These are phyloP conservation scores for Oidiodendron maius DNA, from an alignment of 495 filamentous ascomycete genomes.

Conservation along the genomic window DNA sequence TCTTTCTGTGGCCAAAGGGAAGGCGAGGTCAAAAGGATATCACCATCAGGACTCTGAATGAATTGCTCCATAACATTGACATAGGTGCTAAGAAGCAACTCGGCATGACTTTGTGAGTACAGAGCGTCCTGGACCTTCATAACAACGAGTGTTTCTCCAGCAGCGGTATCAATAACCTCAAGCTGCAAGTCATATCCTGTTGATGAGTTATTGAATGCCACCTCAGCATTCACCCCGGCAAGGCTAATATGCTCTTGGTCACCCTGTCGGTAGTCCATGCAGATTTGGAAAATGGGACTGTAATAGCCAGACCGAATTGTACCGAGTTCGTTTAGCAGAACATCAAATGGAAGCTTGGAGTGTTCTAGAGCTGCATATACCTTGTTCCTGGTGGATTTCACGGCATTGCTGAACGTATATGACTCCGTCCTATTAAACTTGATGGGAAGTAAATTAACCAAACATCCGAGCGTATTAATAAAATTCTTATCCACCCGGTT, in stretches of 20 bases:
- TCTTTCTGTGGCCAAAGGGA: too few relatives aligned
- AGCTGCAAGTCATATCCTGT: not conserved
- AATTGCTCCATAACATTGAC: too few relatives aligned
- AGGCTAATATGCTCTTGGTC: too few relatives aligned
- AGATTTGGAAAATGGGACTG: conserved; percentile 31
- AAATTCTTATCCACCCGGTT: conserved; percentile 21
- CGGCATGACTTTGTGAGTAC: not conserved
- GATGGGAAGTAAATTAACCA: conserved; percentile 20
- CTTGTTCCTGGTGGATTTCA: conserved; percentile 4
- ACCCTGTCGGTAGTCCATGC: conserved; percentile 30
- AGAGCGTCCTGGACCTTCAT: not conserved
- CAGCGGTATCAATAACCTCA: not conserved
- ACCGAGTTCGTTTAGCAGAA: conserved; percentile 28
- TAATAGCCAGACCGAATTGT: conserved; percentile 12
- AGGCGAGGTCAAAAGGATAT: too few relatives aligned
- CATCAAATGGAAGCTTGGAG: conserved; percentile 39
- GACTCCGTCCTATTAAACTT: conserved; percentile 3
- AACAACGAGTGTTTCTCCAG: not conserved
- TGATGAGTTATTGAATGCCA: too few relatives aligned
- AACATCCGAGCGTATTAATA: conserved; percentile 16
- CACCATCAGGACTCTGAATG: too few relatives aligned
- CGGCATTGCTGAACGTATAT: conserved; percentile 10
- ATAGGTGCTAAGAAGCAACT: too few relatives aligned
- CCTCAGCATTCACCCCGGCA: too few relatives aligned
- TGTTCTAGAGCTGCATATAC: conserved; percentile 2